phyloP scores from a whole-genome alignment of 1,139 yeast genomes.

The Candida labiduridarum region DNA sequence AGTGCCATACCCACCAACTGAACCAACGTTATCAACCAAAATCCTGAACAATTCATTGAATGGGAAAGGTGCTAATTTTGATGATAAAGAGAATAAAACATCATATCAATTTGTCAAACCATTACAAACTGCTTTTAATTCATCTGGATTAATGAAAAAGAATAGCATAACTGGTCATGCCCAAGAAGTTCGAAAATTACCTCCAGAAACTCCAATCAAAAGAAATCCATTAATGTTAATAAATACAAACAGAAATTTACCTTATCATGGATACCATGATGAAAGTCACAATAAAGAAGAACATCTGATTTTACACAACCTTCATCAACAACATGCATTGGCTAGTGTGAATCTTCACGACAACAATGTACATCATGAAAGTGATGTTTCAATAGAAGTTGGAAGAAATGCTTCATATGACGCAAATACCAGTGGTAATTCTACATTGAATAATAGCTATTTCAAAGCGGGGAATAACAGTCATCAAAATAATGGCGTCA shows the following conservation, averaged over 20 bases:
- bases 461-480: conserved; percentile 26
- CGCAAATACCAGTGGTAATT: conserved; percentile 16
- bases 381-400: conserved; percentile 37
- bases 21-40: conserved; percentile 1
- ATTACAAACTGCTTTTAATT: conserved; percentile 79
- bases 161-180: conserved; percentile 42
- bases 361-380: conserved; percentile 9
- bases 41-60: conserved; percentile 1
- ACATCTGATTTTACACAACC: not conserved
- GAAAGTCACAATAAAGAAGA: not conserved
- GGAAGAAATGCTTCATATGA: conserved; percentile 37
- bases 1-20: conserved; percentile 3
- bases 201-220: conserved; percentile 87
- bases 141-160: conserved; percentile 76
- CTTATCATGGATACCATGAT: conserved; percentile 6
- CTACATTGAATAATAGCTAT: conserved; percentile 25
- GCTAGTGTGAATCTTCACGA: conserved; percentile 21
- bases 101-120: conserved; percentile 79
- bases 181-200: conserved; percentile 33
- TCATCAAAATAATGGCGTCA: conserved; percentile 31
- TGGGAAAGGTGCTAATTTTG: conserved; percentile 15
- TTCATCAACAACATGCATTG: conserved; percentile 11
- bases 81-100: conserved; percentile 42
- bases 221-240: conserved; percentile 50
- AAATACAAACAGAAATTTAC: conserved; percentile 24